Conservation (phyloP, 2,329 filamentous ascomycete species). For the Pseudogymnoascus verrucosus region DNA sequence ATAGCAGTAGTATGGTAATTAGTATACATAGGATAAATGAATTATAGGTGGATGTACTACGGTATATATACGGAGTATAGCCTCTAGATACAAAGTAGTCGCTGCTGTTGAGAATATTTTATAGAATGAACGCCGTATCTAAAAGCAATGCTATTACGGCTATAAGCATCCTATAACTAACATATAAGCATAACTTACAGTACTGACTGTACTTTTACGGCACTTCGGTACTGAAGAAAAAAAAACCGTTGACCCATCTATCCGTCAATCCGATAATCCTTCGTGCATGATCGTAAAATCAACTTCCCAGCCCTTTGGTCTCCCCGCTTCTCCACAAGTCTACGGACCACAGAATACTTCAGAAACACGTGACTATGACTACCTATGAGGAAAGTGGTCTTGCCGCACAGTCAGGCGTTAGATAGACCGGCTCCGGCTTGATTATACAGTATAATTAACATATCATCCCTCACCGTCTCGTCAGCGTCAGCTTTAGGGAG, state of each 20-base stretch:
- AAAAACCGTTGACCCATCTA: background rate
- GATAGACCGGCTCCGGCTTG: background rate
- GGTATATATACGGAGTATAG: background rate
- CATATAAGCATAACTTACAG: background rate
- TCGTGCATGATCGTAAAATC: background rate
- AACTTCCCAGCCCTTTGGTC: background rate
- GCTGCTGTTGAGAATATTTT: background rate
- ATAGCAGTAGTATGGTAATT: too few species aligned
- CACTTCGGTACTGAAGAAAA: background rate
- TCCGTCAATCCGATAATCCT: background rate
- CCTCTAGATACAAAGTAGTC: background rate
- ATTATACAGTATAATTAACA: background rate
- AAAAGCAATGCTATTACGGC: background rate
- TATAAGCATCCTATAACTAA: background rate
- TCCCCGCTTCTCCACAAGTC: conserved; percentile 1
- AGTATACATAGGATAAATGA: background rate
- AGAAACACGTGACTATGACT: background rate
- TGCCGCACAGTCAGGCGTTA: background rate
- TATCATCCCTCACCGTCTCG: background rate
- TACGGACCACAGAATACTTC: background rate
- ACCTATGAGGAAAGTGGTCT: background rate
- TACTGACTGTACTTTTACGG: background rate
- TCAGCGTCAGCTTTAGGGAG: background rate
- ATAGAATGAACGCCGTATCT: background rate
- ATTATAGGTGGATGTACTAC: background rate